A percentile compares a stretch with the other conserved stretches of the same genome.
phyloP scores from a whole-genome alignment of 2,329 filamentous ascomycete species.

The Ramichloridium luteum region DNA sequence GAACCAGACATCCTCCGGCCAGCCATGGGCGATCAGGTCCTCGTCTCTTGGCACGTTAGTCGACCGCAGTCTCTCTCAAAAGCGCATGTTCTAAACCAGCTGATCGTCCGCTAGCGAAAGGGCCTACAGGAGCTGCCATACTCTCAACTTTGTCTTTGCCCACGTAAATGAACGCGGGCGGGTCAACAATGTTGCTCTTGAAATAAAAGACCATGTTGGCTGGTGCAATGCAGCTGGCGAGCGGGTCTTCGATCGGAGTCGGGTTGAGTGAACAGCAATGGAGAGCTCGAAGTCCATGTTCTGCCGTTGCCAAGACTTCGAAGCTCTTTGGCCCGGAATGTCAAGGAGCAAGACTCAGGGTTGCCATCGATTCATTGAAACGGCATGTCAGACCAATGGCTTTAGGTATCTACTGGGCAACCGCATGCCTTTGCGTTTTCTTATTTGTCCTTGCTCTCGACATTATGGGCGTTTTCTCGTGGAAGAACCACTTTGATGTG shows the following conservation, averaged over 20 bases:
- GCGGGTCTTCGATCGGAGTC: background rate
- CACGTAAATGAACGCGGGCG: slow-evolving; percentile 81
- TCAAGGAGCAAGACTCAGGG: background rate
- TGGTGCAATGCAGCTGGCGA: background rate
- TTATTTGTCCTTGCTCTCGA: slow-evolving; percentile 28
- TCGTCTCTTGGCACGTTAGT: slow-evolving; percentile 55
- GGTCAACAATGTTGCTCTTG: slow-evolving; percentile 70
- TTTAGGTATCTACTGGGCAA: slow-evolving; percentile 26
- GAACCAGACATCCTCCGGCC: slow-evolving; percentile 97
- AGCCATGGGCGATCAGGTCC: slow-evolving; percentile 85
- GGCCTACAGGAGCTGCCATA: slow-evolving; percentile 37
- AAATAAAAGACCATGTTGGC: slow-evolving; percentile 84
- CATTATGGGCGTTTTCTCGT: slow-evolving; percentile 55
- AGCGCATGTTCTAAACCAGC: too few species aligned
- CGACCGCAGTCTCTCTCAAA: too few species aligned
- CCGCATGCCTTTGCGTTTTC: slow-evolving; percentile 24
- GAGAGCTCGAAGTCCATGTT: too few species aligned
- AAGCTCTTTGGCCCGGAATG: slow-evolving; percentile 1
- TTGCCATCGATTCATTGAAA: too few species aligned
- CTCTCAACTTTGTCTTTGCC: slow-evolving; percentile 99
- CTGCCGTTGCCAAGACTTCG: background rate
- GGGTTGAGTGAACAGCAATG: too few species aligned
- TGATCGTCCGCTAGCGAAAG: too few species aligned
- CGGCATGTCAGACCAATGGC: slow-evolving; percentile 24
- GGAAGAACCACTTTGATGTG: slow-evolving; percentile 69